Evolutionary conservation across 495 filamentous ascomycete species (phyloP).

Genomic region (Penicillium egyptiacum): DNA sequence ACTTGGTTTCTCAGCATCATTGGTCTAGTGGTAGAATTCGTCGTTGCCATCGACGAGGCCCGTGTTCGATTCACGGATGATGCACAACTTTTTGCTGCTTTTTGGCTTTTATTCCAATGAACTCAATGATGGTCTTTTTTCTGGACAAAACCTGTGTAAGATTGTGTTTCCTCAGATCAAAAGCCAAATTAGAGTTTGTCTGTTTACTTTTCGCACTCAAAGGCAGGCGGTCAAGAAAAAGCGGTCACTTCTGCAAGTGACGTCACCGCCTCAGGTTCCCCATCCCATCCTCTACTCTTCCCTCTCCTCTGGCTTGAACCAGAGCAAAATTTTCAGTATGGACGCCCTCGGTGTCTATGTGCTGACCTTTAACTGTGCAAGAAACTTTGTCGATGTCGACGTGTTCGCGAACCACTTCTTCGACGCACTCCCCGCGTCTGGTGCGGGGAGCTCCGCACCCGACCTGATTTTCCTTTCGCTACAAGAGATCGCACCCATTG

Average conservation of each 20-base stretch:
- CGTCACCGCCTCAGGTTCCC: not conserved
- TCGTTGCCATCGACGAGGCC: slow-evolving; percentile 61
- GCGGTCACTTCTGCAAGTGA: not conserved
- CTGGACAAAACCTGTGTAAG: too few relatives aligned
- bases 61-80: slow-evolving; percentile 61
- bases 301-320: not conserved
- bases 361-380: slow-evolving; percentile 88
- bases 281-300: not conserved
- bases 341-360: slow-evolving; percentile 61
- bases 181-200: not conserved
- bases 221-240: slow-evolving; percentile 2
- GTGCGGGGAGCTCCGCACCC: slow-evolving; percentile 48
- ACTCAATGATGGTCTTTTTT: too few relatives aligned
- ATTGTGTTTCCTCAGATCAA: not conserved
- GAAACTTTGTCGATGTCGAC: slow-evolving; percentile 59
- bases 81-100: slow-evolving; percentile 37
- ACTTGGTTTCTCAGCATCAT: slow-evolving; percentile 38
- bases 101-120: not conserved
- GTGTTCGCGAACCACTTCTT: slow-evolving; percentile 72
- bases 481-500: slow-evolving; percentile 86
- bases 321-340: slow-evolving; percentile 34
- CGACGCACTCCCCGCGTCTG: slow-evolving; percentile 56
- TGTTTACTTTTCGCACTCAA: slow-evolving; percentile 5
- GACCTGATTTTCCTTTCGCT: slow-evolving; percentile 75
- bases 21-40: slow-evolving; percentile 62